phyloP scores from a whole-genome alignment of 306 rosid genomes.

The Dalbergia cultrata region DNA sequence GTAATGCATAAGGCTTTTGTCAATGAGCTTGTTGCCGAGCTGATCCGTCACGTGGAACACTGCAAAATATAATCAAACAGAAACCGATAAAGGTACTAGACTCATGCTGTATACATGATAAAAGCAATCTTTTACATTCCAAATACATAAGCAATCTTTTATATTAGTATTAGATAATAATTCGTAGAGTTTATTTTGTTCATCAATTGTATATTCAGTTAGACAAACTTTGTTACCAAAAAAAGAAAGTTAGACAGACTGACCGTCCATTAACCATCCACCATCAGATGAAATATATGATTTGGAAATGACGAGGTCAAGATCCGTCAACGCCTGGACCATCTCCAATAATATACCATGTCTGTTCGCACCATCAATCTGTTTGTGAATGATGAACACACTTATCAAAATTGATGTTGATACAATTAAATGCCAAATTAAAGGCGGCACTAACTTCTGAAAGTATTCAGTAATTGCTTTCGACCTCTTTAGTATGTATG shows the following conservation, averaged over 20 bases:
- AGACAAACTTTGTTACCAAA: neutral
- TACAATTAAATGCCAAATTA: neutral
- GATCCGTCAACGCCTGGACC: constrained; percentile 97
- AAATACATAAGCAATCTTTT: too few relatives aligned
- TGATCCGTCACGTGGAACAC: constrained; percentile 93
- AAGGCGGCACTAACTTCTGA: neutral
- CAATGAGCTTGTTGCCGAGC: constrained; percentile 80
- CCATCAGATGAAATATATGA: constrained; percentile 96
- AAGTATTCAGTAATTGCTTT: too few relatives aligned
- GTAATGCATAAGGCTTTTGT: constrained; percentile 69
- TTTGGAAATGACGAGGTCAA: constrained; percentile 85
- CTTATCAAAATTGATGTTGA: neutral
- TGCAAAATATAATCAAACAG: constrained; percentile 58
- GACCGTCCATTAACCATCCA: constrained; percentile 98
- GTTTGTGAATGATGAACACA: neutral
- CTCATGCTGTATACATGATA: too few relatives aligned
- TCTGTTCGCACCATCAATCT: constrained; percentile 97
- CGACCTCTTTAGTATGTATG: too few relatives aligned
- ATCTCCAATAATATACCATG: constrained; percentile 89
- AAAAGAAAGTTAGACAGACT: constrained; percentile 22
- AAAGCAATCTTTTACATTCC: too few relatives aligned
- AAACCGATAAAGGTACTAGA: neutral
- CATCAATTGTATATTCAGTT: constrained; percentile 24
- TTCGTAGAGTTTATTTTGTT: too few relatives aligned
- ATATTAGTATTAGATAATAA: too few relatives aligned